phyloP scores from a whole-genome alignment of 75 land plant species.

The Adiantum capillusveneris region DNA sequence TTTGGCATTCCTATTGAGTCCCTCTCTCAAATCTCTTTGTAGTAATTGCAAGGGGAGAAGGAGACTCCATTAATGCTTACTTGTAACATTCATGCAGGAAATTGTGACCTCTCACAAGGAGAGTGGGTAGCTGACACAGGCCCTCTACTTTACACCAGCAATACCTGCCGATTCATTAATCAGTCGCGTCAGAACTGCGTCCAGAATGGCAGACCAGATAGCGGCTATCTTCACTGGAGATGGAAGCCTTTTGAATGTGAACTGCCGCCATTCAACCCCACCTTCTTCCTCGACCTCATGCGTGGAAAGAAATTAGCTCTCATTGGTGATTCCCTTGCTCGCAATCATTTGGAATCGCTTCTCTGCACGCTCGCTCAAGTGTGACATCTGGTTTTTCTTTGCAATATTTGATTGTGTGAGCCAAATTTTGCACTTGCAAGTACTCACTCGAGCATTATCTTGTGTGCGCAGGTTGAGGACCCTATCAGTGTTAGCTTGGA shows the following conservation, averaged over 20 bases:
- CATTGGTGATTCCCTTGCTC: constrained; percentile 47
- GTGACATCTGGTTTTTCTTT: not conserved
- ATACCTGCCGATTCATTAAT: constrained; percentile 33
- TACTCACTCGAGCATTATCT: too few relatives aligned
- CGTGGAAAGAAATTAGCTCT: constrained; percentile 31
- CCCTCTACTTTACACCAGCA: constrained; percentile 40
- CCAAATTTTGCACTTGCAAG: too few relatives aligned
- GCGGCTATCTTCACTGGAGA: constrained; percentile 34
- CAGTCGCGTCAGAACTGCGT: constrained; percentile 48
- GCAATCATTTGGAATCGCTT: constrained; percentile 53
- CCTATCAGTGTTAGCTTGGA: not conserved
- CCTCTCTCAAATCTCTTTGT: too few relatives aligned
- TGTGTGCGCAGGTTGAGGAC: not conserved
- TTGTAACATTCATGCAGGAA: too few relatives aligned
- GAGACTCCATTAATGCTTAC: too few relatives aligned
- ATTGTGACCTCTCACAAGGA: constrained; percentile 38
- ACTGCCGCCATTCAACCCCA: constrained; percentile 40
- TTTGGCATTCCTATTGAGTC: too few relatives aligned
- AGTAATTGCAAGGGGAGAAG: too few relatives aligned
- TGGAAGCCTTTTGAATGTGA: constrained; percentile 46
- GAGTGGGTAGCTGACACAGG: constrained; percentile 35
- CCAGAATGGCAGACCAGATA: constrained; percentile 45
- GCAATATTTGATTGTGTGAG: not conserved
- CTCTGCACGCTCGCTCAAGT: constrained; percentile 45
- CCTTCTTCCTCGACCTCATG: constrained; percentile 22